phyloP scores from a whole-genome alignment of 202 grass and related monocot genomes.

The Setaria viridis region DNA sequence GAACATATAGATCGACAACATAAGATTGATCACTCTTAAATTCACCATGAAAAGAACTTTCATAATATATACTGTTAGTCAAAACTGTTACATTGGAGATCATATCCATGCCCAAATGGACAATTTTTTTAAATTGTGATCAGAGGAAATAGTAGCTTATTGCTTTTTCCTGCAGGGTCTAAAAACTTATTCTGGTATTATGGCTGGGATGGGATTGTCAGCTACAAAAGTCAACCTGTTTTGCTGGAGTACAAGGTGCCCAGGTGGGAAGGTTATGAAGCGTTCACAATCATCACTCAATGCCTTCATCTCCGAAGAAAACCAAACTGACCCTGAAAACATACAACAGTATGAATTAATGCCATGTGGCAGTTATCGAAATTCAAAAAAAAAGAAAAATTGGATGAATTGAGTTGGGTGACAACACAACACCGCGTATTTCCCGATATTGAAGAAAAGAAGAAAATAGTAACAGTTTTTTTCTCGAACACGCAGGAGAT shows the following conservation, averaged over 20 bases:
- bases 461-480: background rate
- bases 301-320: slow-evolving; percentile 99
- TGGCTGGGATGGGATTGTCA: background rate
- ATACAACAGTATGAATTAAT: slow-evolving; percentile 37
- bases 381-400: background rate
- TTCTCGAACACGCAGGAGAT: too few relatives aligned
- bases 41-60: background rate
- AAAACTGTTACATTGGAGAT: background rate
- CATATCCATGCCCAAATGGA: background rate
- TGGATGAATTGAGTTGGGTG: background rate
- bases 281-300: slow-evolving; percentile 97
- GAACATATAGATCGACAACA: background rate
- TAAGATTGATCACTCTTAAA: background rate
- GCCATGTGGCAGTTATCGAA: background rate
- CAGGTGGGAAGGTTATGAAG: slow-evolving; percentile 93
- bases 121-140: background rate
- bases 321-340: slow-evolving; percentile 95
- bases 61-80: background rate
- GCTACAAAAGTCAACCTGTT: slow-evolving; percentile 62
- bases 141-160: background rate
- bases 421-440: background rate
- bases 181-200: slow-evolving; percentile 29
- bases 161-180: slow-evolving; percentile 6
- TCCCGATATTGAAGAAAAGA: background rate
- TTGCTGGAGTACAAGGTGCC: slow-evolving; percentile 97